Evolutionary conservation across 257 asterid genomes (phyloP), one percentile per base, ranked within the genome.

Genomic region (Ilex aquifolium): DNA sequence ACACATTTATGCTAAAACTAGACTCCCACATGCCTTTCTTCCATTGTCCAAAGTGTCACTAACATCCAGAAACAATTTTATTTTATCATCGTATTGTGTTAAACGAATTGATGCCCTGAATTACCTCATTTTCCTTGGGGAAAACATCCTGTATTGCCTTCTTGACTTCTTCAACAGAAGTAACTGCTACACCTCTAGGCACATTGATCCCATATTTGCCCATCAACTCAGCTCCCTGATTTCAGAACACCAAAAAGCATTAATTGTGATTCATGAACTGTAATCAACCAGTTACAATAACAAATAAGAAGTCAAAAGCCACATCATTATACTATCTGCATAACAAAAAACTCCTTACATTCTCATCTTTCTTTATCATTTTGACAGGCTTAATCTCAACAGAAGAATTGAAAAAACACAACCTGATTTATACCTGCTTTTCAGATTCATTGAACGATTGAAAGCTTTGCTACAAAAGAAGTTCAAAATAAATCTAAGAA

Each of bases 211-310:
- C 97, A 67, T 90, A 88, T 63, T 87, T 85, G 57, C 86, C 53
- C 97, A 90, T 90, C 90, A 90, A 72, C 55, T 87, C 95, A 46
- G 97, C 87, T 65, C 97, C 97, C 97, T 90, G 69, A 69, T 21
- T 21, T 21, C 27, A 21, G 27, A 21, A 21, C 27, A 21, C 27
- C 27, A 21, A 21, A 21, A 1, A 21, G 27, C 27, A 21, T 21
- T 21, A 21, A 21, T 21, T 21, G 27, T 21, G 27, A 21, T 21
- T 21, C 27, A 21, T 21, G 27, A 21, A 21, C 27, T 21, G 27
- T 21, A 21, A 21, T 21, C 27, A 21, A 21, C 27, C 27, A 21
- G 27, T 30, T 21, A 70, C 32, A 66, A 70, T 16, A 56, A 54
- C 32, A 60, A n/a, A 50, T 21, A 21, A 21, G 27, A 21, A 2